Percentiles rank a stretch among this genome's conserved stretches.
Conservation (phyloP, 78 protist genomes). For the Tieghemostelium lacteum region DNA sequence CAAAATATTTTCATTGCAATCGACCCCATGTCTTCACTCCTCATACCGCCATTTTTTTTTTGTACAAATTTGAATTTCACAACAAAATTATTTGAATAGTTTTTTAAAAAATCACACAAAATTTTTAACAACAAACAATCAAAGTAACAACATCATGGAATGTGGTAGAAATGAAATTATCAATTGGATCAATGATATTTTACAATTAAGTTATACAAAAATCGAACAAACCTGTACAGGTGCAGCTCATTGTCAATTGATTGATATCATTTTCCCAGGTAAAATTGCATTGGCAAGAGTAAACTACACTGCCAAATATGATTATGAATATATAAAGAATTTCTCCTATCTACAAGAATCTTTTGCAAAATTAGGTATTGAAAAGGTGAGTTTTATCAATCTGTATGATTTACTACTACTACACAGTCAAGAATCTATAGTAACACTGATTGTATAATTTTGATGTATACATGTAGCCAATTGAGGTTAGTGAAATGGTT, state of each 20-base stretch:
- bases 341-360: conserved; percentile 89
- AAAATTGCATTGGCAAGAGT: conserved; percentile 72
- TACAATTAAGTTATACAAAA: conserved; percentile 85
- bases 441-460: too few relatives aligned
- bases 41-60: too few relatives aligned
- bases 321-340: conserved; percentile 91
- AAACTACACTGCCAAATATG: conserved; percentile 89
- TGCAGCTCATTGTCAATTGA: conserved; percentile 89
- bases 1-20: too few relatives aligned
- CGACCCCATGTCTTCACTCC: too few relatives aligned
- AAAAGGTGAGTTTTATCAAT: conserved; percentile 66
- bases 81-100: too few relatives aligned
- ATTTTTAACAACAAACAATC: too few relatives aligned
- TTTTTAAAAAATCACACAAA: too few relatives aligned
- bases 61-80: too few relatives aligned
- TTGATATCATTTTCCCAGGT: conserved; percentile 82
- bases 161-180: conserved; percentile 84
- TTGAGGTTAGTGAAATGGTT: conserved; percentile 87
- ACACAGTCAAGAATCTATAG: too few relatives aligned
- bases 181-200: conserved; percentile 87
- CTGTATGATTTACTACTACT: too few relatives aligned
- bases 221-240: conserved; percentile 84
- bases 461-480: too few relatives aligned
- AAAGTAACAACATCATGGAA: too few relatives aligned
- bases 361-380: conserved; percentile 76